Conservation (phyloP, 2,329 filamentous ascomycete genomes). For the Pseudopyricularia cyperi region DNA sequence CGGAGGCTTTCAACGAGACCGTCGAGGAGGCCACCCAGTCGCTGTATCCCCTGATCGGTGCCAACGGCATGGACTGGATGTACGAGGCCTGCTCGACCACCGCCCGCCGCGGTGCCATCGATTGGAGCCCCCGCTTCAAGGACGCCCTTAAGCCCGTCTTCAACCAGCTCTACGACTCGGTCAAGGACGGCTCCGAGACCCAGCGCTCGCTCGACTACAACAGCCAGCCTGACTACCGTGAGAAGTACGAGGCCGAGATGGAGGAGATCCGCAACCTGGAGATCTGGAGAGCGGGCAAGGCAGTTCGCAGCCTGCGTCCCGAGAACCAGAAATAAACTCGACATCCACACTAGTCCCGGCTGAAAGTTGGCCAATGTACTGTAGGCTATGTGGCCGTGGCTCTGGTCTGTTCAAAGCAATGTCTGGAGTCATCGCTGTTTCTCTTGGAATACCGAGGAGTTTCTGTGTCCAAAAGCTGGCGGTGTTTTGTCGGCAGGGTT, state of each 20-base stretch:
- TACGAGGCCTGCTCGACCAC: slow-evolving; percentile 99
- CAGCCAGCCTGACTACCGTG: slow-evolving; percentile 85
- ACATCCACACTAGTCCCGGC: background rate
- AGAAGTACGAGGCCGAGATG: slow-evolving; percentile 97
- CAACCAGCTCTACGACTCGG: slow-evolving; percentile 90
- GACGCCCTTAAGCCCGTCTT: slow-evolving; percentile 97
- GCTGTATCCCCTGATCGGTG: slow-evolving; percentile 93
- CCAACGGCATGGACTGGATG: slow-evolving; percentile 99
- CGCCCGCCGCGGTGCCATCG: slow-evolving; percentile 93
- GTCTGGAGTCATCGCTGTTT: background rate
- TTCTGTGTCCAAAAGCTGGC: background rate
- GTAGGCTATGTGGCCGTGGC: background rate
- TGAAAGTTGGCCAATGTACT: background rate
- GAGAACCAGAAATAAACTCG: slow-evolving; percentile 66
- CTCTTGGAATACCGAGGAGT: background rate
- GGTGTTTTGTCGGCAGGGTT: background rate
- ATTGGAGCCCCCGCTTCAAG: slow-evolving; percentile 98
- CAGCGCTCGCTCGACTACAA: slow-evolving; percentile 96
- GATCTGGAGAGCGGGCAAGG: slow-evolving; percentile 99
- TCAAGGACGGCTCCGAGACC: slow-evolving; percentile 86
- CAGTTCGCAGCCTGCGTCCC: slow-evolving; percentile 76
- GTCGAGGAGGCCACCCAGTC: slow-evolving; percentile 98
- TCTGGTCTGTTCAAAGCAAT: too few species aligned
- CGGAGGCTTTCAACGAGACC: slow-evolving; percentile 99
- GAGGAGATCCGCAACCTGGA: slow-evolving; percentile 95